These are phyloP conservation scores for Delitschia confertaspora DNA, from an alignment of 495 filamentous ascomycete species.

Conservation along the genomic window DNA sequence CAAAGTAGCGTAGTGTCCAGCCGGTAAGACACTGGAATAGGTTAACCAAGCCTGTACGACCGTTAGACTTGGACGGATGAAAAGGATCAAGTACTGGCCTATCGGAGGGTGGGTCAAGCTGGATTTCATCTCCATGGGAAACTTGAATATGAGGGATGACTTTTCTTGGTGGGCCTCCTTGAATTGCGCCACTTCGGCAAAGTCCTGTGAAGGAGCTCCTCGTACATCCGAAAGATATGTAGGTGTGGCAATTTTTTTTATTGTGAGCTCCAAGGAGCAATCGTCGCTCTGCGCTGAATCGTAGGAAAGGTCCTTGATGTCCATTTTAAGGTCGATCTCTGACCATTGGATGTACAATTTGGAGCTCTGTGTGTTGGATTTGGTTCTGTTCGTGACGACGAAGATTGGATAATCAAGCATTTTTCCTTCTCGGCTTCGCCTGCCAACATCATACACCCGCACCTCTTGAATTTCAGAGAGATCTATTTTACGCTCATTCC, in stretches of 20 bases:
- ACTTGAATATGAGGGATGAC: slow-evolving; percentile 2
- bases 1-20: slow-evolving; percentile 16
- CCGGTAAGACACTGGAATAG: slow-evolving; percentile 14
- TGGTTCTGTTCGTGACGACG: not conserved
- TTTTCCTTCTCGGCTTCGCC: not conserved
- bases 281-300: too few relatives aligned
- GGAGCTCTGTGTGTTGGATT: not conserved
- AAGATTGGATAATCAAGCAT: slow-evolving; percentile 7
- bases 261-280: too few relatives aligned
- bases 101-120: slow-evolving; percentile 3
- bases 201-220: slow-evolving; percentile 6
- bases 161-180: slow-evolving; percentile 7
- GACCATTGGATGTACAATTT: slow-evolving; percentile 14
- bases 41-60: slow-evolving; percentile 5
- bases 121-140: slow-evolving; percentile 4
- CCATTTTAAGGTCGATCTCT: slow-evolving; percentile 10
- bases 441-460: slow-evolving; percentile 5
- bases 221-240: slow-evolving; percentile 11
- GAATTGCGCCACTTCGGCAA: slow-evolving; percentile 5
- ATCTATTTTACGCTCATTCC: not conserved
- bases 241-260: slow-evolving; percentile 6
- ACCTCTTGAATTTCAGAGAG: slow-evolving; percentile 3
- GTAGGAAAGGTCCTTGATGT: slow-evolving; percentile 2
- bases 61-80: not conserved
- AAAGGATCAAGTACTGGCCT: not conserved